Percentiles rank a stretch among this genome's conserved stretches.
phyloP scores from a whole-genome alignment of 257 asterid genomes.

The Nicotiana attenuata region DNA sequence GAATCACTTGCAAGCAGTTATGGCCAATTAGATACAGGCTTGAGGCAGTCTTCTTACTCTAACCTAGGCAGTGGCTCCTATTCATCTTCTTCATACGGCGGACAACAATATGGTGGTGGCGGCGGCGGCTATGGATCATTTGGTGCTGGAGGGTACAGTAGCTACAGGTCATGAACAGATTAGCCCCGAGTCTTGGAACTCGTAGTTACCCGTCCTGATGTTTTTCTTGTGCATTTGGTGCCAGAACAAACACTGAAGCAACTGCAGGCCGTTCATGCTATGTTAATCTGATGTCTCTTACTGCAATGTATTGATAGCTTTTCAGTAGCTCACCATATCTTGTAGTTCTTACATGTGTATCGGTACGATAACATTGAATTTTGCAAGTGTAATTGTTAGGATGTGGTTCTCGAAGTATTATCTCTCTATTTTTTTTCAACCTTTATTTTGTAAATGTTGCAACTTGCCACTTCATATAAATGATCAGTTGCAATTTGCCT shows the following conservation, averaged over 20 bases:
- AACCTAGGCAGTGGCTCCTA: constrained; percentile 51
- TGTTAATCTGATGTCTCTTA: not conserved
- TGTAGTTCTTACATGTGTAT: constrained; percentile 5
- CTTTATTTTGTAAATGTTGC: not conserved
- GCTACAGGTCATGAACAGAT: constrained; percentile 44
- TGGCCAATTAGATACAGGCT: constrained; percentile 18
- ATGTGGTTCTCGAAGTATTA: not conserved
- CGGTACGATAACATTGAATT: not conserved
- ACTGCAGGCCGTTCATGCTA: not conserved
- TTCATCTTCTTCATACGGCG: constrained; percentile 35
- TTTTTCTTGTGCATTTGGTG: not conserved
- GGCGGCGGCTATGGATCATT: constrained; percentile 53
- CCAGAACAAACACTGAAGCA: not conserved
- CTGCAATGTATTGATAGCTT: not conserved
- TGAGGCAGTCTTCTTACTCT: constrained; percentile 50
- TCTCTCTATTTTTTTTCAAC: not conserved
- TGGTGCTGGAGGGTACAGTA: constrained; percentile 57
- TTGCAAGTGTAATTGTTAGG: not conserved
- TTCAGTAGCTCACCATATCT: not conserved
- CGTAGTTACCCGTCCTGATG: not conserved
- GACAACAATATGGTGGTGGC: constrained; percentile 49
- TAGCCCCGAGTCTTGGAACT: not conserved
- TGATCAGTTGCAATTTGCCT: constrained; percentile 9
- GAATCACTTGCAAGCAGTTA: constrained; percentile 19
- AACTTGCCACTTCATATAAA: not conserved